Evolutionary conservation across 129 eudicot species (phyloP), one percentile per base, ranked within the genome.

Genomic region (Centaurea solstitialis): DNA sequence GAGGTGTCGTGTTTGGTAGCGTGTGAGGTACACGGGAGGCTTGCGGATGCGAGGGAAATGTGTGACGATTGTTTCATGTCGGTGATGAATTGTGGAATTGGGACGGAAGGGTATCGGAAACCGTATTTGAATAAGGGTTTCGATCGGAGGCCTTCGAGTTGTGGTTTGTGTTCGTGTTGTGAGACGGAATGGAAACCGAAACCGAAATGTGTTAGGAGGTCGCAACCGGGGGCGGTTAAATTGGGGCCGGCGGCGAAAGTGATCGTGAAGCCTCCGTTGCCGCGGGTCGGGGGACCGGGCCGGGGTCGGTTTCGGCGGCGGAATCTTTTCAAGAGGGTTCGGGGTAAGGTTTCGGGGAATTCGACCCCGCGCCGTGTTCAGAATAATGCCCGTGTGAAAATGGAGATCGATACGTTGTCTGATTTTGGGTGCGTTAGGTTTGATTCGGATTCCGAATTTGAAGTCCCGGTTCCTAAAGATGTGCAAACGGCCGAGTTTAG

Each of bases 1-100:
- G 92, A 89, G 78, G 71, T 95, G 26, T 89, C 99, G 9, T 89
- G 83, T 47, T 78, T 83, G 72, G 83, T 90, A 12, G 82, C 86
- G 22, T 91, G 99, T 77, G 85, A 92, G 9, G 79, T 83, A 41
- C 99, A 95, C 76, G 71, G 79, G 45, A 93, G 86, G 75, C 88
- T 95, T n/a, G 91, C 88, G 20, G 92, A 91, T 85, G 86, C 84
- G 0, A 79, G 81, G 7, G 85, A 76, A 15, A 78, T 93, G 93
- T 95, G 98, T 69, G 98, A 93, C 79, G 98, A 91, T 65, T 93
- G 99, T 82, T 83, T 95, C 81, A 77, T 68, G 85, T 90, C 98
- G 40, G 72, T 82, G 24, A 85, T 84, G 24, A 90, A 81, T 71
- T 90, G 87, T 30, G 87, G 80, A 75, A 41, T 75, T 66, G 88